Evolutionary conservation across 257 asterid species (phyloP).

Genomic region (Nyctanthes arbortristis): DNA sequence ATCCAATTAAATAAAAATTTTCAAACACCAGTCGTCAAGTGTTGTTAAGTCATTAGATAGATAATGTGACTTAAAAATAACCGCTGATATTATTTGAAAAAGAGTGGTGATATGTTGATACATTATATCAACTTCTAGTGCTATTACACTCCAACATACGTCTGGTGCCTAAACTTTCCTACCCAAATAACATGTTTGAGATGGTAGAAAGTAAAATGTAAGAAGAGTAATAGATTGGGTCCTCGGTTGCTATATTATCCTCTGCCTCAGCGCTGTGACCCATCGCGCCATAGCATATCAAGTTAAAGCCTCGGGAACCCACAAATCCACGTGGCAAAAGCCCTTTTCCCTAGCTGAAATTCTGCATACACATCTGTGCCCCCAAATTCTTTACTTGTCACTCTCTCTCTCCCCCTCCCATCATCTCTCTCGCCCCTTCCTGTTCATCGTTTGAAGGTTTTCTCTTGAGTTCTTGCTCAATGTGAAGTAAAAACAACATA

Average conservation of each 20-base stretch:
- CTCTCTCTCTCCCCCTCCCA: slow-evolving; percentile 26
- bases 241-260: slow-evolving; percentile 17
- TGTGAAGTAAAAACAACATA: background rate
- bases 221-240: too few species aligned
- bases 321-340: slow-evolving; percentile 34
- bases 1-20: too few species aligned
- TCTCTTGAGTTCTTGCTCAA: background rate
- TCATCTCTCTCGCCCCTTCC: slow-evolving; percentile 17
- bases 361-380: slow-evolving; percentile 31
- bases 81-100: too few species aligned
- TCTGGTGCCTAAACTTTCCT: too few species aligned
- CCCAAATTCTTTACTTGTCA: slow-evolving; percentile 15
- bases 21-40: too few species aligned
- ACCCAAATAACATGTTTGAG: too few species aligned
- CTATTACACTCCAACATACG: slow-evolving; percentile 5
- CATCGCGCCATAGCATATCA: slow-evolving; percentile 10
- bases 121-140: too few species aligned
- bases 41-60: too few species aligned
- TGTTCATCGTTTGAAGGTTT: background rate
- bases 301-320: slow-evolving; percentile 18
- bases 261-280: too few species aligned
- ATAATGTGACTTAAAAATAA: too few species aligned
- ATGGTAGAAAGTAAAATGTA: too few species aligned
- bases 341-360: slow-evolving; percentile 12
- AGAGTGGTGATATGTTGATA: too few species aligned